These are phyloP conservation scores for Posidonia australis DNA, from an alignment of 106 monocot species.

Conservation along the genomic window DNA sequence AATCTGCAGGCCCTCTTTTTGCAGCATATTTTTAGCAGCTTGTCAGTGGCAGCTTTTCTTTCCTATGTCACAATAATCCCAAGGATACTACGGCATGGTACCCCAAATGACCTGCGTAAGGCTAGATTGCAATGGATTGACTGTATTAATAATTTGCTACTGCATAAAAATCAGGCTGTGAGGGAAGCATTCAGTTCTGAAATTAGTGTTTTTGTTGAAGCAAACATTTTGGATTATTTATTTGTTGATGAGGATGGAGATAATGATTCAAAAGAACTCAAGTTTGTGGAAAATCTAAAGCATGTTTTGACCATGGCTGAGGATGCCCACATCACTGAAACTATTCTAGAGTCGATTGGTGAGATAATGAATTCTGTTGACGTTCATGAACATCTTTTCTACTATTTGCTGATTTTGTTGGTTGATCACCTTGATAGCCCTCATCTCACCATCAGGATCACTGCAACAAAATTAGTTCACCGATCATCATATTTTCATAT, in stretches of 20 bases:
- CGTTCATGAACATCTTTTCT: slow-evolving; percentile 41
- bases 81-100: slow-evolving; percentile 61
- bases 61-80: slow-evolving; percentile 46
- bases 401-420: slow-evolving; percentile 55
- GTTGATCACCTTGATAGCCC: slow-evolving; percentile 71
- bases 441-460: slow-evolving; percentile 37
- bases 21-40: slow-evolving; percentile 40
- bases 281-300: slow-evolving; percentile 55
- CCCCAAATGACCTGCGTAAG: slow-evolving; percentile 22
- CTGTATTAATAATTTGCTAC: slow-evolving; percentile 57
- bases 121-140: slow-evolving; percentile 55
- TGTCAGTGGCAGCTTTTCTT: slow-evolving; percentile 39
- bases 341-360: slow-evolving; percentile 55
- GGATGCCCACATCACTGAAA: slow-evolving; percentile 52
- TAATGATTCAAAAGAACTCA: slow-evolving; percentile 36
- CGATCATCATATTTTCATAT: slow-evolving; percentile 30
- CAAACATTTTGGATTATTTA: slow-evolving; percentile 31
- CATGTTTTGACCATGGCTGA: slow-evolving; percentile 44
- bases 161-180: slow-evolving; percentile 59
- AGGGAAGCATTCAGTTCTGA: slow-evolving; percentile 70
- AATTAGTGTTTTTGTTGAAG: slow-evolving; percentile 56
- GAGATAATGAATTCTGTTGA: slow-evolving; percentile 58
- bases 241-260: slow-evolving; percentile 32
- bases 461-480: slow-evolving; percentile 55
- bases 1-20: slow-evolving; percentile 54